Base-by-base conservation (phyloP, 2,329 filamentous ascomycete species). In the Purpureocillium lavendulum region DNA sequence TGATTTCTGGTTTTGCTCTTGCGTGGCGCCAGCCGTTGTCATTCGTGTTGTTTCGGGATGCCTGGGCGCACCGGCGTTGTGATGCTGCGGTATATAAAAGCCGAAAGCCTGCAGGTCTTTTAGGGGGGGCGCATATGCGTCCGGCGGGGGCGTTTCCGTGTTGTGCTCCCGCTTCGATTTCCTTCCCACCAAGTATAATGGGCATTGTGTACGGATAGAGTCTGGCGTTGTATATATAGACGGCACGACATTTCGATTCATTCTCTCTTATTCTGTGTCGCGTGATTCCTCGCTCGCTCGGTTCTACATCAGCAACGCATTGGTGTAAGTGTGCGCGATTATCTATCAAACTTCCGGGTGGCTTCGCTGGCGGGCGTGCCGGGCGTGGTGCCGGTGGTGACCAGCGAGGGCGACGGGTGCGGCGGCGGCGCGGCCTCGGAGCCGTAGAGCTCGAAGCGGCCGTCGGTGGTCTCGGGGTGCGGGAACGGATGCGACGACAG, bases 391-490 rank as follows among this genome's bases (percentile, higher is more conserved):
- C 6, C 10, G 10, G 21, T 26, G 6, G 21, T 26, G 21, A 3
- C 13, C 30, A 16, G 13, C 11, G 36, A 26, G 17, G 36, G 30
- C n/a, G 36, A 33, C 13, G 34, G 16, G 18, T 17, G 34, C 10
- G 9, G 13, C 28, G 38, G 36, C 5, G 45, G 41, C 14, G 36
- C 32, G 30, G 24, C 31, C 12, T 59, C 61, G 7, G 58, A 60
- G 16, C 66, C 70, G 39, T 70, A 63, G 30, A 76, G 48, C 52
- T 75, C 72, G 36, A 62, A 65, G 15, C 60, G 53, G 14, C 59
- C 57, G 7, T 57, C 45, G 16, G 56, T 52, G 4, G 47, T 56
- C 24, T 60, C 53, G 11, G 47, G 40, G 50, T 36, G 42, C 46
- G 46, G 21, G 21, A 26, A 26, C 21, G 21, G 21, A 26, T 26